Base-by-base conservation (phyloP, 495 filamentous ascomycete genomes). In the Aspergillus homomorphus region DNA sequence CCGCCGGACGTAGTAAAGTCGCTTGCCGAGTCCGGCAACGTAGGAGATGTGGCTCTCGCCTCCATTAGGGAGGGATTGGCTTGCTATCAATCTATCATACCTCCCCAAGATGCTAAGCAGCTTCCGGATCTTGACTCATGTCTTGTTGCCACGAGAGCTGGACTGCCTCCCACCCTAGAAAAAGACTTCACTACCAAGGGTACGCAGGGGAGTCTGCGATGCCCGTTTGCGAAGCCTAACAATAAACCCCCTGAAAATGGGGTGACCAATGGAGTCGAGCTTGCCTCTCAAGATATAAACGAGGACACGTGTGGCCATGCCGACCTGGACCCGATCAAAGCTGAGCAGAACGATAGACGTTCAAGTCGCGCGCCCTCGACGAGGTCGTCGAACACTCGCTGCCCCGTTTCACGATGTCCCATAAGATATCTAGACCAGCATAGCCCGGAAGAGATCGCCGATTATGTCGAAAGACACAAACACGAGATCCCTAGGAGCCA, bases 401-500 rank as follows among this genome's bases (percentile, higher is more conserved):
- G 92, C 71, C 92, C 91, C 1, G 92, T 96, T 56, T 78, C 84
- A 28, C 86, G 87, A 66, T 96, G 92, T 71, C 92, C 92, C 1
- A 96, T 96, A 60, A 87, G 92, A 33, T 95, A 87, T 68, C 73
- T 96, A 60, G 86, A 96, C 66, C 86, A 95, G 69, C 90, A 95
- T 68, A 89, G 89, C 1, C 91, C 92, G 1, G 90, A 95, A 76
- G 92, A 96, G 69, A 85, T 96, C 49, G 92, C 91, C 16, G 79
- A 85, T 59, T 96, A 96, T 65, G 87, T 96, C 54, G 89, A 96
- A 69, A 87, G 83, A 21, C 92, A 96, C 75, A 96, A 96, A 69
- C 91, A 96, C 65, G 89, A 96, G 62, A 83, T 96, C 24, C 92
- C 92, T 3, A 80, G 92, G 57, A 94, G 90, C 63, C 92, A 96